phyloP scores from a whole-genome alignment of 768 basidiomycete species.

The Amanita phalloides region DNA sequence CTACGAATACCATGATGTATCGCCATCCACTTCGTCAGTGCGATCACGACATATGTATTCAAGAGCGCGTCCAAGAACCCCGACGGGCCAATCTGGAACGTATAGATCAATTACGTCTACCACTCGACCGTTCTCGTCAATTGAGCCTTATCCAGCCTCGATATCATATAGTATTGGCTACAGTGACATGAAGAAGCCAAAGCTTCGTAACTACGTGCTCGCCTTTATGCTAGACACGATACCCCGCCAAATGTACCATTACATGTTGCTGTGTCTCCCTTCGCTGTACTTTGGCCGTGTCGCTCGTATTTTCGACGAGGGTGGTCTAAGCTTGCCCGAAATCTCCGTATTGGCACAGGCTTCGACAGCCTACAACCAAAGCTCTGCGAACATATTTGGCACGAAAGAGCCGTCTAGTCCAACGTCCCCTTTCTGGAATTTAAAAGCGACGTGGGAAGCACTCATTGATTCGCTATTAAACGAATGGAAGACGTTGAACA shows the following conservation, averaged over 20 bases:
- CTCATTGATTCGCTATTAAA: constrained; percentile 19
- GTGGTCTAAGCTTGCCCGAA: constrained; percentile 48
- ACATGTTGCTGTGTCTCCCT: constrained; percentile 44
- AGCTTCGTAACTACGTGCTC: constrained; percentile 3
- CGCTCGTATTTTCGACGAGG: constrained; percentile 51
- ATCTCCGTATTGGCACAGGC: constrained; percentile 27
- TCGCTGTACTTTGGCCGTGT: constrained; percentile 60
- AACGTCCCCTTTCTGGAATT: constrained; percentile 11
- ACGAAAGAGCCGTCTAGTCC: constrained; percentile 3
- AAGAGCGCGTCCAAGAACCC: neutral
- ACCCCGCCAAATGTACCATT: constrained; percentile 21
- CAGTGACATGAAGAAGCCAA: neutral
- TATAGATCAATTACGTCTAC: neutral
- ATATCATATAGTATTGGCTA: neutral
- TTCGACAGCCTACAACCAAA: neutral
- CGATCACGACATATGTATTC: neutral
- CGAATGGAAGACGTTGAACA: constrained; percentile 27
- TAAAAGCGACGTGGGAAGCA: constrained; percentile 18
- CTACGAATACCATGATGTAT: neutral
- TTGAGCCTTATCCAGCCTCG: neutral
- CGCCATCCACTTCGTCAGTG: neutral
- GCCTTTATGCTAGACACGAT: constrained; percentile 18
- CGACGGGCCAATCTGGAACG: neutral
- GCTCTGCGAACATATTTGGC: neutral
- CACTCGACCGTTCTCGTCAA: neutral